phyloP scores from a whole-genome alignment of 306 rosid genomes.

The Crotalaria pallida region DNA sequence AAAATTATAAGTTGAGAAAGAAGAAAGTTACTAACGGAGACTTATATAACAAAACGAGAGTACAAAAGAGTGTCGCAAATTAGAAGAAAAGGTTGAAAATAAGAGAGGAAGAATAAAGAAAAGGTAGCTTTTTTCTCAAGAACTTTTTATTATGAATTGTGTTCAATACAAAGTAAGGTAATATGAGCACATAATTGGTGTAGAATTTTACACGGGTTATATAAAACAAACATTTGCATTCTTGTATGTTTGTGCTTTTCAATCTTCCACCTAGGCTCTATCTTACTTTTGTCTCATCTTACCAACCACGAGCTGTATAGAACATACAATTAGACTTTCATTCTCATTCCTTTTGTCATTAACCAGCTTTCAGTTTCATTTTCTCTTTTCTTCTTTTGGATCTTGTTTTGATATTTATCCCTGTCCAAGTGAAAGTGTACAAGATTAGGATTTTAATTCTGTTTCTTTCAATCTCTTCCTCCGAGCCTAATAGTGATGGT shows the following conservation, averaged over 20 bases:
- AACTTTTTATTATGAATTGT: no score
- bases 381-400: not conserved
- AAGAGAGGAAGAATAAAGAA: not conserved
- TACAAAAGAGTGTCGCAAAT: no score
- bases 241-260: not conserved
- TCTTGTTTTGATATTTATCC: not conserved
- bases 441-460: not conserved
- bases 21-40: no score
- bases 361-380: not conserved
- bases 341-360: not conserved
- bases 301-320: not conserved
- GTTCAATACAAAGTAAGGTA: no score
- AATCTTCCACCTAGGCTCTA: no score
- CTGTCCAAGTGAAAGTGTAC: not conserved
- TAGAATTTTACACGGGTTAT: not conserved
- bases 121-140: not conserved
- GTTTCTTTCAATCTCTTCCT: not conserved
- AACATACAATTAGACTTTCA: not conserved
- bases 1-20: no score
- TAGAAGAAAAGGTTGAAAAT: not conserved
- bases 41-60: no score
- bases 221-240: not conserved
- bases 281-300: not conserved
- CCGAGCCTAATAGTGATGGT: not conserved
- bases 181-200: no score